A percentile compares a stretch with the other conserved stretches of the same genome.
Conservation (phyloP, 225 moss, liverwort and hornwort genomes). For the Lunularia cruciata region DNA sequence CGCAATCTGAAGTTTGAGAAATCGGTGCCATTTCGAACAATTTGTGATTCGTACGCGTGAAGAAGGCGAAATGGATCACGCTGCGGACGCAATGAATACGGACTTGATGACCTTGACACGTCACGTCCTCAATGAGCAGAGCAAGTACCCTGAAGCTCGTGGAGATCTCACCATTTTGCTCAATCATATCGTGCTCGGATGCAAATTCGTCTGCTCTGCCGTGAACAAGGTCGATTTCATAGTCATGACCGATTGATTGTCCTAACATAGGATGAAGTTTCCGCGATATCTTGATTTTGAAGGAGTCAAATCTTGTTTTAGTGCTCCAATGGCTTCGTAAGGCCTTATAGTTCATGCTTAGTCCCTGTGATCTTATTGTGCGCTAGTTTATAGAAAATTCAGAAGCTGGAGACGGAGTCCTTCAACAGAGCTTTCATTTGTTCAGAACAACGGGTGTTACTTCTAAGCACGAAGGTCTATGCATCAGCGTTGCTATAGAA, state of each 20-base stretch:
- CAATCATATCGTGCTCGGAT: conserved; percentile 93
- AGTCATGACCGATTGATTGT: neutral
- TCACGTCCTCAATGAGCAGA: conserved; percentile 87
- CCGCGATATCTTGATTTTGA: too few species aligned
- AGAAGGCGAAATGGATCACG: conserved; percentile 60
- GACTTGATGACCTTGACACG: conserved; percentile 97
- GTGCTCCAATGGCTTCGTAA: too few species aligned
- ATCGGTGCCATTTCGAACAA: neutral
- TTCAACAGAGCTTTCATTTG: too few species aligned
- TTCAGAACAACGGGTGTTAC: too few species aligned
- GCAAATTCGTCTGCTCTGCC: conserved; percentile 98
- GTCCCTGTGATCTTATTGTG: neutral
- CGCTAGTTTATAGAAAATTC: neutral
- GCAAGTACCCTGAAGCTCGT: conserved; percentile 85
- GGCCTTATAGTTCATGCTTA: too few species aligned
- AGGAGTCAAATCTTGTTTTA: too few species aligned
- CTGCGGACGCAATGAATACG: conserved; percentile 80
- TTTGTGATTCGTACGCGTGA: neutral
- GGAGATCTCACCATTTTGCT: conserved; percentile 98
- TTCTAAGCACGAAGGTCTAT: too few species aligned
- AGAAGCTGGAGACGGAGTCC: too few species aligned
- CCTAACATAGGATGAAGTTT: too few species aligned
- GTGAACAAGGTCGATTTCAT: conserved; percentile 82
- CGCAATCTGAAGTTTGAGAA: neutral
- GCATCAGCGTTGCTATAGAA: too few species aligned